Conservation (phyloP, 306 rosid genomes). For the Vigna angularis region DNA sequence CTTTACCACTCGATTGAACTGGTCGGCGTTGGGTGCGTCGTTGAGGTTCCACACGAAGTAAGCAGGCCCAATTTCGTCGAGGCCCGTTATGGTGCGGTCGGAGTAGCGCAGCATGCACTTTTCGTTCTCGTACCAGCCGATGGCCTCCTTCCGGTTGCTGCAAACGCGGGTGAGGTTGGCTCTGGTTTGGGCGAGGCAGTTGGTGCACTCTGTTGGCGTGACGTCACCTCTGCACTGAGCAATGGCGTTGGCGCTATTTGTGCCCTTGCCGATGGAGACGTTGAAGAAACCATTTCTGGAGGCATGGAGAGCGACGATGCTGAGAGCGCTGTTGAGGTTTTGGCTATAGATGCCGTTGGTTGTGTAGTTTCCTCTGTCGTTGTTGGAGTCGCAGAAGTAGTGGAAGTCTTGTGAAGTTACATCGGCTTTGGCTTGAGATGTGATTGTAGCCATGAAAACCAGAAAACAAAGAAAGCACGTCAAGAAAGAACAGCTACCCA, state of each 20-base stretch:
- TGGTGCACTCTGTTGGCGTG: conserved; percentile 27
- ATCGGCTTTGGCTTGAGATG: neutral
- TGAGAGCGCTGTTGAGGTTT: conserved; percentile 50
- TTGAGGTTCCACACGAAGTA: neutral
- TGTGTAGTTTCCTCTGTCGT: conserved; percentile 50
- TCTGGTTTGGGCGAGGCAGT: conserved; percentile 45
- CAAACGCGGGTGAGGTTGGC: conserved; percentile 38
- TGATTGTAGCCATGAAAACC: neutral
- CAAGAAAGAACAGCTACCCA: neutral
- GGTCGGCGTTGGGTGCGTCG: neutral
- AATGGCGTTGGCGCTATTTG: conserved; percentile 39
- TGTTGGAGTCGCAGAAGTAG: neutral
- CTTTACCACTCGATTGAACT: neutral
- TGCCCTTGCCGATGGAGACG: conserved; percentile 36
- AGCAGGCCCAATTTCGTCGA: conserved; percentile 12
- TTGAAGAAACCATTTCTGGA: conserved; percentile 41
- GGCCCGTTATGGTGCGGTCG: conserved; percentile 23
- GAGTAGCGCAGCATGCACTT: conserved; percentile 54
- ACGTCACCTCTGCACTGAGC: conserved; percentile 58
- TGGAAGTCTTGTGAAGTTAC: neutral
- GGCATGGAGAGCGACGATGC: conserved; percentile 24
- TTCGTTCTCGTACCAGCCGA: conserved; percentile 43
- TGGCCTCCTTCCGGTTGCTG: conserved; percentile 53
- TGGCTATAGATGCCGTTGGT: conserved; percentile 39
- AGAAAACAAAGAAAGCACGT: neutral